phyloP scores from a whole-genome alignment of 2,329 filamentous ascomycete genomes.

The Ophiostoma angusticollis region DNA sequence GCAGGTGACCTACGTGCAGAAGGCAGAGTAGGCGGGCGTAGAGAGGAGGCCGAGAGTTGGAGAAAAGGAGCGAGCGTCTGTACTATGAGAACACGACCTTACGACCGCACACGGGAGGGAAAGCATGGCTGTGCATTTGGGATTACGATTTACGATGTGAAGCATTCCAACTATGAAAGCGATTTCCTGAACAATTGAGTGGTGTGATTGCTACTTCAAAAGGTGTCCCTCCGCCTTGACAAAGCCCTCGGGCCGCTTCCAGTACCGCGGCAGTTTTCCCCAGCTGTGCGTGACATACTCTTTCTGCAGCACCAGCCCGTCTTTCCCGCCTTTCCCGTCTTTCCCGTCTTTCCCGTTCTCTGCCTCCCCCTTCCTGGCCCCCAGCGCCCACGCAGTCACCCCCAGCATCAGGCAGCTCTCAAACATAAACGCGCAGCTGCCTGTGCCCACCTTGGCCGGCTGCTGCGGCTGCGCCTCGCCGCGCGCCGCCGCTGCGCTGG shows the following conservation, averaged over 20 bases:
- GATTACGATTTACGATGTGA: too few relatives aligned
- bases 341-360: not conserved
- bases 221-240: conserved; percentile 5
- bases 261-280: conserved; percentile 32
- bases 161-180: too few relatives aligned
- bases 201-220: conserved; percentile 1
- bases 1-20: conserved; percentile 21
- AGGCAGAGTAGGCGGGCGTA: too few relatives aligned
- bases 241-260: conserved; percentile 6
- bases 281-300: conserved; percentile 75
- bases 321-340: too few relatives aligned
- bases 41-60: too few relatives aligned
- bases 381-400: conserved; percentile 56
- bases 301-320: conserved; percentile 44
- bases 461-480: conserved; percentile 33
- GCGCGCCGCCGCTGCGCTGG: conserved; percentile 42
- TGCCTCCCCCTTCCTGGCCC: conserved; percentile 29
- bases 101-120: too few relatives aligned
- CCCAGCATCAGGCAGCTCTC: conserved; percentile 58
- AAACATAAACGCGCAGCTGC: conserved; percentile 57
- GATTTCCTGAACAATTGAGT: too few relatives aligned
- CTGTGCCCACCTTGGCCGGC: conserved; percentile 44
- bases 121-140: too few relatives aligned
- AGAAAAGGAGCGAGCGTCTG: too few relatives aligned
- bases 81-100: too few relatives aligned